phyloP scores from a whole-genome alignment of 2,329 filamentous ascomycete species.

The Fusarium algeriense region DNA sequence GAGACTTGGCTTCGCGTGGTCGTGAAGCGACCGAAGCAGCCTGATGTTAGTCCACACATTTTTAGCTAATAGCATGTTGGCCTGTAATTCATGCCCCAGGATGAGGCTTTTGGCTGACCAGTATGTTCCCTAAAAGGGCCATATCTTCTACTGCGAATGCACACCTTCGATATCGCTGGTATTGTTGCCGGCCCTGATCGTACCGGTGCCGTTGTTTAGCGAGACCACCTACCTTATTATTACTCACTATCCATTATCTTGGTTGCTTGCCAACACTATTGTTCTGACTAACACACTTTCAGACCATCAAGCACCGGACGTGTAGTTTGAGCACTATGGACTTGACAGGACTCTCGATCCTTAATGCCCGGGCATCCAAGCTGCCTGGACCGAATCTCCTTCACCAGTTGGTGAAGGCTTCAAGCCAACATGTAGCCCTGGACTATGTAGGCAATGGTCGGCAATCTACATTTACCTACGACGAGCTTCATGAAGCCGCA shows the following conservation, averaged over 20 bases:
- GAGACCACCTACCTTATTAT: constrained; percentile 20
- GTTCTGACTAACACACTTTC: constrained; percentile 1
- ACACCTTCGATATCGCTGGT: constrained; percentile 23
- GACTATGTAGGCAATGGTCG: constrained; percentile 48
- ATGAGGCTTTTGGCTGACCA: constrained; percentile 43
- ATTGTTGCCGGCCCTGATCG: constrained; percentile 13
- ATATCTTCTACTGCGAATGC: constrained; percentile 38
- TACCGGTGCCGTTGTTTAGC: constrained; percentile 23
- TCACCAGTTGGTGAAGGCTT: constrained; percentile 70
- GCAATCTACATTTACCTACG: constrained; percentile 67
- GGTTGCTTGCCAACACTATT: constrained; percentile 8
- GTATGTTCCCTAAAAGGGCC: constrained; percentile 44
- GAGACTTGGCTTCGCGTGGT: constrained; percentile 41
- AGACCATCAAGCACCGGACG: constrained; percentile 7
- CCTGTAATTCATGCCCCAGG: constrained; percentile 33
- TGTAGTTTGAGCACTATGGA: constrained; percentile 44
- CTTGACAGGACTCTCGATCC: constrained; percentile 55
- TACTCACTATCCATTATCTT: constrained; percentile 5
- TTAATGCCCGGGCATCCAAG: constrained; percentile 58
- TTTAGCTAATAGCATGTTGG: constrained; percentile 46
- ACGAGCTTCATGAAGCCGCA: constrained; percentile 70
- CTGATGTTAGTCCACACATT: constrained; percentile 48
- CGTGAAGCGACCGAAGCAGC: constrained; percentile 39
- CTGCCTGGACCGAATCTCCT: constrained; percentile 61
- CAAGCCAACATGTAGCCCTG: constrained; percentile 47